These are phyloP conservation scores for Kazachstania martiniae DNA, from an alignment of 805 yeast species.

Conservation along the genomic window DNA sequence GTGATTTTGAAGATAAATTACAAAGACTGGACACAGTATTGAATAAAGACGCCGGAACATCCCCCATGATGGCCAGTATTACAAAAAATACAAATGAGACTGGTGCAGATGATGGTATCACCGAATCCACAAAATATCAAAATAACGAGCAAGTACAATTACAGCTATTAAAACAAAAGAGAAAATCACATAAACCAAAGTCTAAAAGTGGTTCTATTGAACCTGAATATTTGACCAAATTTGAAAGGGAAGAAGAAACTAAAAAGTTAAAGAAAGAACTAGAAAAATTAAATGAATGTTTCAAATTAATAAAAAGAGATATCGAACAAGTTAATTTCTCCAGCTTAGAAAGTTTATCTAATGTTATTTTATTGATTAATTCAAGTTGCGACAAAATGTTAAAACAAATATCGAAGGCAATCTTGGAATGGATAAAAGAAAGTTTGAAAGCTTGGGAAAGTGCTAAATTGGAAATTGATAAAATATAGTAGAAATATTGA, in stretches of 20 bases:
- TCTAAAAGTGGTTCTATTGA: constrained; percentile 14
- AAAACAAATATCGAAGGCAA: constrained; percentile 23
- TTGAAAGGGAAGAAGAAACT: constrained; percentile 31
- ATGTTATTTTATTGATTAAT: constrained; percentile 20
- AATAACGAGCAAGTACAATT: constrained; percentile 7
- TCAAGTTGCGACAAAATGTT: constrained; percentile 23
- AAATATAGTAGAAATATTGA: no score
- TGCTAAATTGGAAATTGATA: constrained; percentile 19
- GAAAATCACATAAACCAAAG: constrained; percentile 4
- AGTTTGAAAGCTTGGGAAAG: constrained; percentile 32
- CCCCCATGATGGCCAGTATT: constrained; percentile 19
- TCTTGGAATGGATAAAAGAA: constrained; percentile 30
- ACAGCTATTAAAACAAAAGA: constrained; percentile 8
- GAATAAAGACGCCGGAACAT: constrained; percentile 27
- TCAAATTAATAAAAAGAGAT: constrained; percentile 28
- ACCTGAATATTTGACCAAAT: constrained; percentile 26
- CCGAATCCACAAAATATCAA: background rate
- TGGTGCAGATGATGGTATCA: background rate
- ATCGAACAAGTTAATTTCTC: constrained; percentile 29
- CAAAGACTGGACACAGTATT: constrained; percentile 25
- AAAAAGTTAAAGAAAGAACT: constrained; percentile 28
- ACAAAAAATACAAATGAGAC: constrained; percentile 7
- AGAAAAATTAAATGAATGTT: constrained; percentile 31
- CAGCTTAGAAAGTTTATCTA: constrained; percentile 22
- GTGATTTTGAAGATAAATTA: constrained; percentile 27